Conservation (phyloP, 148 eudicot genomes). For the Vaccinium myrtillus region DNA sequence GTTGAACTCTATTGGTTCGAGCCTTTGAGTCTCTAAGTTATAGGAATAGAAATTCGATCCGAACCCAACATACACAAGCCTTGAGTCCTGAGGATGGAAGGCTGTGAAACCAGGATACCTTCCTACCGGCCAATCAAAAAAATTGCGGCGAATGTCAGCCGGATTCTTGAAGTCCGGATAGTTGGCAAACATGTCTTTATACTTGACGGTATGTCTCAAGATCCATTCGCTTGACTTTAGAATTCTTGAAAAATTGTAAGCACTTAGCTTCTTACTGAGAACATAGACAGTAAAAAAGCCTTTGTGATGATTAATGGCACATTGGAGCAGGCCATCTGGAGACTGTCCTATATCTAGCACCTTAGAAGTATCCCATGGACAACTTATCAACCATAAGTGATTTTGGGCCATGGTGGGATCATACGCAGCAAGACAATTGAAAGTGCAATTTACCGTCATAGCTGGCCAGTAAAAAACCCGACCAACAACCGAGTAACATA, state of each 20-base stretch:
- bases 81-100: neutral
- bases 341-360: neutral
- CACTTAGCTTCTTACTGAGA: neutral
- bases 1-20: neutral
- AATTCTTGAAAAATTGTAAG: neutral
- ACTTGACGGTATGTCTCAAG: neutral
- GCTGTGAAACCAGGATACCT: neutral
- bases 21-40: neutral
- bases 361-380: neutral
- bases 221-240: neutral
- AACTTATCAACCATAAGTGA: neutral
- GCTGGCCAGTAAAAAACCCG: neutral
- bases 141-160: neutral
- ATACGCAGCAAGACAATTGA: neutral
- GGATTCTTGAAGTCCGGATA: neutral
- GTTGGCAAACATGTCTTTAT: neutral
- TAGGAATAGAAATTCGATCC: neutral
- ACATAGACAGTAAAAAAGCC: neutral
- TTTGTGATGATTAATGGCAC: neutral
- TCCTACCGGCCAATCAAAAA: neutral
- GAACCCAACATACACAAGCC: neutral
- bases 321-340: neutral
- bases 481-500: neutral
- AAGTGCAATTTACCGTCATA: neutral
- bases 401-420: neutral